Percentiles rank a stretch among this genome's conserved stretches.
phyloP scores from a whole-genome alignment of 257 asterid species.

The Henckelia pumila region DNA sequence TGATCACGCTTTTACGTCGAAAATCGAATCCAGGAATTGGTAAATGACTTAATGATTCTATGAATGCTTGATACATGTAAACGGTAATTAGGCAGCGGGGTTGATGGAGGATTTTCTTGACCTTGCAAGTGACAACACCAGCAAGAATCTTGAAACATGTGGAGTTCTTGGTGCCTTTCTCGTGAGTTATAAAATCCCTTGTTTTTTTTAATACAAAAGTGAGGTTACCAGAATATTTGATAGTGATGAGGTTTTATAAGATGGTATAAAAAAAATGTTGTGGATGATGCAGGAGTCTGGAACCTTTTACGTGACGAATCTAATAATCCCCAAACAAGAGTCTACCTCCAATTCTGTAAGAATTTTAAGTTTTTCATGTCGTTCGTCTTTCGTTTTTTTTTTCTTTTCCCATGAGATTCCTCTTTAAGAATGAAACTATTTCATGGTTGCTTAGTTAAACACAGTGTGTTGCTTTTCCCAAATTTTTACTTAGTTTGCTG shows the following conservation, averaged over 20 bases:
- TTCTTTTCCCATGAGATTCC: not conserved
- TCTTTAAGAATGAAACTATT: not conserved
- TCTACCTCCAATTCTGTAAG: conserved; percentile 47
- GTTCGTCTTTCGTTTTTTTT: not conserved
- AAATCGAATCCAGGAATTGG: conserved; percentile 1
- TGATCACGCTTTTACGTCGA: not conserved
- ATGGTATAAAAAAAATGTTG: not conserved
- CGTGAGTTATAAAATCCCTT: conserved; percentile 30
- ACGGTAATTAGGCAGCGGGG: conserved; percentile 30
- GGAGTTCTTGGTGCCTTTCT: conserved; percentile 60
- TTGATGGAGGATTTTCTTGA: conserved; percentile 50
- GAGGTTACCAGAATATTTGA: not conserved
- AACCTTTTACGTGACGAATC: conserved; percentile 39
- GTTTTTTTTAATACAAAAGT: not conserved
- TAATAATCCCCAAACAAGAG: conserved; percentile 52
- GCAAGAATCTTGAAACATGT: conserved; percentile 45
- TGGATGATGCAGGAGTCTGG: conserved; percentile 38
- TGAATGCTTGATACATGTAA: conserved; percentile 1
- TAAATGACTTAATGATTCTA: not conserved
- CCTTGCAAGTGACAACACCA: conserved; percentile 45
- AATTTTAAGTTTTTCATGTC: not conserved
- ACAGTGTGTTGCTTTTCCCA: not conserved
- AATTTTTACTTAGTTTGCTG: conserved; percentile 4
- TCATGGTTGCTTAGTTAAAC: not conserved
- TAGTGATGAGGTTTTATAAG: not conserved